These are phyloP conservation scores for Priceomyces carsonii DNA, from an alignment of 805 yeast genomes.

Conservation along the genomic window DNA sequence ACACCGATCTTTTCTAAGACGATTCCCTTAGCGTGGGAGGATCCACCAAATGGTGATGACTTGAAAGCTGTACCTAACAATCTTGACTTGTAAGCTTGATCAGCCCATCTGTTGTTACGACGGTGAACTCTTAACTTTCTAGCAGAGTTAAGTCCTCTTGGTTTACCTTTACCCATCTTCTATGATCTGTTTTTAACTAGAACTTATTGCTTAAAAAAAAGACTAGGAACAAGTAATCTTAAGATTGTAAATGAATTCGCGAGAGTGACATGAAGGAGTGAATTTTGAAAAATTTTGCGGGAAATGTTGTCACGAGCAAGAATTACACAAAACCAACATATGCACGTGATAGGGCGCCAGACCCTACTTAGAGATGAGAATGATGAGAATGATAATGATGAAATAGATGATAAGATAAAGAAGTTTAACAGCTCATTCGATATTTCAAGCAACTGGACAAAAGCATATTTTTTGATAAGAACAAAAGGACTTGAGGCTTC, in stretches of 20 bases:
- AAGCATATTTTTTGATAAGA: slow-evolving; percentile 19
- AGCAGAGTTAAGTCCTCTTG: slow-evolving; percentile 99
- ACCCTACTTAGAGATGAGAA: slow-evolving; percentile 6
- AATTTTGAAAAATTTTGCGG: slow-evolving; percentile 3
- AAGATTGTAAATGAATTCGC: too few relatives aligned
- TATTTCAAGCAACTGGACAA: slow-evolving; percentile 17
- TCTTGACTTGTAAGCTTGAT: slow-evolving; percentile 96
- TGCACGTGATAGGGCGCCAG: slow-evolving; percentile 1
- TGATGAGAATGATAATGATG: slow-evolving; percentile 8
- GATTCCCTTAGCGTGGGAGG: slow-evolving; percentile 99
- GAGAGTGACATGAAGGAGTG: too few relatives aligned
- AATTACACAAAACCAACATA: background rate
- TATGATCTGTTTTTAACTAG: slow-evolving; percentile 4
- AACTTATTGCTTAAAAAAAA: background rate
- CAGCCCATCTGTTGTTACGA: slow-evolving; percentile 99
- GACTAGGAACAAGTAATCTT: slow-evolving; percentile 3
- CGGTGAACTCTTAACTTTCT: slow-evolving; percentile 99
- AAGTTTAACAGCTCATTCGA: slow-evolving; percentile 20
- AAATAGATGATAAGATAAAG: slow-evolving; percentile 9
- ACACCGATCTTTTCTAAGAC: slow-evolving; percentile 99
- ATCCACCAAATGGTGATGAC: slow-evolving; percentile 99
- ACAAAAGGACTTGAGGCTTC: slow-evolving; percentile 24
- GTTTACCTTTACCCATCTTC: slow-evolving; percentile 97
- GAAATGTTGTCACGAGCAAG: background rate
- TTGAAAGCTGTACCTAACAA: slow-evolving; percentile 99